These are phyloP conservation scores for Neonectria hederae DNA, from an alignment of 2,329 filamentous ascomycete species.

Conservation along the genomic window DNA sequence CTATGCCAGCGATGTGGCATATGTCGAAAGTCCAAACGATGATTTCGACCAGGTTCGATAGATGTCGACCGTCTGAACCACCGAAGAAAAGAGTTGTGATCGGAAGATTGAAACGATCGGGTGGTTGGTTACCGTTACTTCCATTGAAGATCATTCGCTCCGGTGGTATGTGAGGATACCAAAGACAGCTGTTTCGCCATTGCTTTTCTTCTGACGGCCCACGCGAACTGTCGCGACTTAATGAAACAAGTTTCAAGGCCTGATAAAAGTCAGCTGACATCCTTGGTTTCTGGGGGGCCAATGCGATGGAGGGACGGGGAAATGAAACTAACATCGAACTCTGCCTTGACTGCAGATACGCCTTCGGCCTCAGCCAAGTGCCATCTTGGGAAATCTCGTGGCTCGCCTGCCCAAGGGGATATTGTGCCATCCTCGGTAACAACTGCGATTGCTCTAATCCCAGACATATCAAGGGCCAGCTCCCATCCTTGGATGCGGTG, in stretches of 20 bases:
- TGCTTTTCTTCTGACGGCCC: background rate
- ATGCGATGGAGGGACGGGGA: too few species aligned
- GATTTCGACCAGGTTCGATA: constrained; percentile 14
- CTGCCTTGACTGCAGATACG: constrained; percentile 22
- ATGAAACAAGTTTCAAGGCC: constrained; percentile 26
- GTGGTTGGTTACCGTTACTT: constrained; percentile 2
- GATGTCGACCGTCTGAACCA: constrained; percentile 3
- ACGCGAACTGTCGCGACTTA: constrained; percentile 8
- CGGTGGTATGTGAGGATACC: constrained; percentile 20
- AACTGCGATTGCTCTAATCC: constrained; percentile 17
- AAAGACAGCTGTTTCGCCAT: constrained; percentile 23
- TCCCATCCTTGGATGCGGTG: constrained; percentile 27
- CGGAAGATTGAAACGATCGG: background rate
- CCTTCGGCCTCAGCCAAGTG: constrained; percentile 7
- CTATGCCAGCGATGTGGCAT: constrained; percentile 13
- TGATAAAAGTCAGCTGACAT: background rate
- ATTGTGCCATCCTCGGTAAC: constrained; percentile 10
- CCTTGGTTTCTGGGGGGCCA: background rate
- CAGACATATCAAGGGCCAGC: constrained; percentile 19
- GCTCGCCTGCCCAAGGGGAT: constrained; percentile 22
- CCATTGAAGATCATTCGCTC: constrained; percentile 15
- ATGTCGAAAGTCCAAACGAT: constrained; percentile 20
- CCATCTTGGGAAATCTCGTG: constrained; percentile 17
- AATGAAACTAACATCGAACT: constrained; percentile 25
- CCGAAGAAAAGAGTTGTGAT: constrained; percentile 22